A percentile compares a stretch with the other conserved stretches of the same genome.
Conservation (phyloP, 768 basidiomycete genomes). For the Cystofilobasidium macerans region DNA sequence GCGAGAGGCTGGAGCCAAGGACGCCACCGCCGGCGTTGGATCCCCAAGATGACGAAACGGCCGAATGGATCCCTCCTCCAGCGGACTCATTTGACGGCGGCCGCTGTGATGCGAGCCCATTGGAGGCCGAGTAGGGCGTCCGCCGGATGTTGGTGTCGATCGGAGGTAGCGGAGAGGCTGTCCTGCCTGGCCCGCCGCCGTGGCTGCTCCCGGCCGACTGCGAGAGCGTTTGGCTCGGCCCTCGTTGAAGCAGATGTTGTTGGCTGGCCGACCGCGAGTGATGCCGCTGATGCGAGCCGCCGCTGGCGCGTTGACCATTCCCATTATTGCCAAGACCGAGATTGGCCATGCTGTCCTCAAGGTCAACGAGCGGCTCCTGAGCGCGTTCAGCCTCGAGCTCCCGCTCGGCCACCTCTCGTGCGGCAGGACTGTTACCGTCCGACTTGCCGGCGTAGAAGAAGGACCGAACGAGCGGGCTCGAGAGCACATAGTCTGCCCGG, state of each 20-base stretch:
- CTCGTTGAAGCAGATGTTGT: not conserved
- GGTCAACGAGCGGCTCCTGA: constrained; percentile 9
- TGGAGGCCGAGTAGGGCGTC: not conserved
- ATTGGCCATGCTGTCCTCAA: not conserved
- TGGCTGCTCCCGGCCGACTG: constrained; percentile 10
- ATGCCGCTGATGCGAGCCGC: not conserved
- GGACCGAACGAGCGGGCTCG: constrained; percentile 63
- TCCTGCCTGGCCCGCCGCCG: not conserved
- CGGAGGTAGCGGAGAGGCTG: constrained; percentile 15
- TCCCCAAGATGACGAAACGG: constrained; percentile 21
- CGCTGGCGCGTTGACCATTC: not conserved
- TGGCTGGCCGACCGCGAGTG: not conserved
- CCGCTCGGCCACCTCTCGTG: constrained; percentile 42
- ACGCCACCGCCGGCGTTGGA: constrained; percentile 14
- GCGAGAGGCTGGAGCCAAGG: constrained; percentile 6
- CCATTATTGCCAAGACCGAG: not conserved
- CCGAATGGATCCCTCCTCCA: too few species aligned
- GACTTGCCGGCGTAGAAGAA: constrained; percentile 80
- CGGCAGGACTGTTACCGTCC: constrained; percentile 61
- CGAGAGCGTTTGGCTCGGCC: not conserved
- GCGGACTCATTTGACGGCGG: constrained; percentile 1
- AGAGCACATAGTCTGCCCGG: constrained; percentile 67
- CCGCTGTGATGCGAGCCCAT: not conserved
- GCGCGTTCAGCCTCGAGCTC: constrained; percentile 32
- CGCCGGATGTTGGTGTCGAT: constrained; percentile 17